Base-by-base conservation (phyloP, 1,284 basidiomycete genomes). In the Lentinus polychrous region DNA sequence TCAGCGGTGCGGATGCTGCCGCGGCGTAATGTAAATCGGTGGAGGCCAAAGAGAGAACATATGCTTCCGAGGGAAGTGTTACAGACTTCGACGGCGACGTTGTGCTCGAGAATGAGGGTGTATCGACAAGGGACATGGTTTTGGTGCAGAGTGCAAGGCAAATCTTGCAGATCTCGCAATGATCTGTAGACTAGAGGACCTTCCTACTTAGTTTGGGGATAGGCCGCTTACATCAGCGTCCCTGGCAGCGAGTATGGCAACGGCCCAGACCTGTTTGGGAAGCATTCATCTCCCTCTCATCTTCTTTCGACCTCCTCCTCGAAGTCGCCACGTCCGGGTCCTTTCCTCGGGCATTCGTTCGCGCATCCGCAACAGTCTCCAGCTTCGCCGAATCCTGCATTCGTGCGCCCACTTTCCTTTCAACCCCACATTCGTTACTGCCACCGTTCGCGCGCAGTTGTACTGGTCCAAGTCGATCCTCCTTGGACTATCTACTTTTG, bases 41-140 rank as follows among this genome's bases (percentile, higher is more conserved):
- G 3, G 68, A 61, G 12, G 75, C 72, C 10, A 87, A 64, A 0
- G 75, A 71, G 3, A 87, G 66, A 7, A 86, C 71, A 59, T 86
- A 86, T 0, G 72, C 71, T 12, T 70, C 62, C 2, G 68, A 68
- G 0, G 73, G 72, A 2, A 77, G 63, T 0, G 51, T 56, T 0
- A 68, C 61, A 2, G 73, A 58, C 35, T 62, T 65, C 38, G 71
- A 45, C 2, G 74, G 69, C 5, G 56, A 46, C 8, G 61, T 51
- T 17, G 57, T 57, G 36, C 54, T 43, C 15, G 50, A 51, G 53
- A 69, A 57, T 8, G 63, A 54, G 0, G 68, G 49, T 1, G 70
- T 62, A 52, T 62, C 58, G 32, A 60, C 46, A 45, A 68, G 65
- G 43, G 64, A 57, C 65, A 67, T 67, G 43, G 42, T 41, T 36